Evolutionary conservation across 2,329 filamentous ascomycete species (phyloP).

Genomic region (Aspergillus sp.): DNA sequence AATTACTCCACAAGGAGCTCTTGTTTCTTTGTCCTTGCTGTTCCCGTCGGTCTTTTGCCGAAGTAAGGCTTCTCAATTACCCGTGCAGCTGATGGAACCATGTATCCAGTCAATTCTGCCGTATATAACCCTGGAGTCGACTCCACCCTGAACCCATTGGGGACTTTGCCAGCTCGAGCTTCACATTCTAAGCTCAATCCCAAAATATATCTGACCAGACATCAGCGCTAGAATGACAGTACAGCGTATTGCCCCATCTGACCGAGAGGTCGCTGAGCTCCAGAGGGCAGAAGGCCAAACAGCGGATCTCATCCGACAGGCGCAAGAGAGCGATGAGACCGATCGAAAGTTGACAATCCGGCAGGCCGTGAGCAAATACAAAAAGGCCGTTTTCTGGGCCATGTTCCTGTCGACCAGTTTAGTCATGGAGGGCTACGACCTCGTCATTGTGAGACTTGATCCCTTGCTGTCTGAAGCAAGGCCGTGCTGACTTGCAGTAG

Average conservation of each 20-base stretch:
- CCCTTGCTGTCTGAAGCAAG: too few relatives aligned
- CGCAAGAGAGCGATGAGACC: constrained; percentile 18
- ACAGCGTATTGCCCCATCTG: not conserved
- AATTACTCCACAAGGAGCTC: too few relatives aligned
- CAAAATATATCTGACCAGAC: too few relatives aligned
- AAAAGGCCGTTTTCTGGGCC: constrained; percentile 29
- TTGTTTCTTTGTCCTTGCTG: too few relatives aligned
- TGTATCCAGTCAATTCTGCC: too few relatives aligned
- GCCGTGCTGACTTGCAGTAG: not conserved
- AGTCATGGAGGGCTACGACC: constrained; percentile 30
- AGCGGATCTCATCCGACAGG: constrained; percentile 9
- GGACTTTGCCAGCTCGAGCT: too few relatives aligned
- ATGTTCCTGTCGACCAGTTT: constrained; percentile 27
- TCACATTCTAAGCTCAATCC: too few relatives aligned
- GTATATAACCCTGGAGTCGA: too few relatives aligned
- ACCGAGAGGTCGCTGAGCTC: not conserved
- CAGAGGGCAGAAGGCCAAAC: not conserved
- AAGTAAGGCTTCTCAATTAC: too few relatives aligned
- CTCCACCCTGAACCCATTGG: too few relatives aligned
- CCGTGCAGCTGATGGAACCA: too few relatives aligned
- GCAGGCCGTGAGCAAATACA: constrained; percentile 24
- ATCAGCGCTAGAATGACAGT: not conserved
- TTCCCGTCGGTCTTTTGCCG: too few relatives aligned
- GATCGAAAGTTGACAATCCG: constrained; percentile 28
- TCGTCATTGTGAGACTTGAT: constrained; percentile 8